These are phyloP conservation scores for Phytopythium cucurbitacearum DNA, from an alignment of 352 stramenopile genomes.

Conservation along the genomic window DNA sequence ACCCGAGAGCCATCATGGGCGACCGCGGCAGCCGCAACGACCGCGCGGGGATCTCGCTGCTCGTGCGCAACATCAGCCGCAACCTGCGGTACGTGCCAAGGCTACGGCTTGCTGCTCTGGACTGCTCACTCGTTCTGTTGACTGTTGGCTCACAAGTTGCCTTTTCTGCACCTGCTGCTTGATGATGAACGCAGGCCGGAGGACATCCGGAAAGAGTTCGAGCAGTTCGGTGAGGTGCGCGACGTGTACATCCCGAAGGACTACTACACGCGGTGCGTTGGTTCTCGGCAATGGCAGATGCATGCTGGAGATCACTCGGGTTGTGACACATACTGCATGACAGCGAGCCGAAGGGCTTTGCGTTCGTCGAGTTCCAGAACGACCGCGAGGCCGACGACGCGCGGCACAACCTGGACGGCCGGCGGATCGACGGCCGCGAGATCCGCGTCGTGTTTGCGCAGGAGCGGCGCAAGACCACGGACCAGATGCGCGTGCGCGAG, in stretches of 20 bases:
- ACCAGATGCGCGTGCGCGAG: conserved; percentile 92
- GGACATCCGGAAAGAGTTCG: conserved; percentile 91
- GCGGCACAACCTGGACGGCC: conserved; percentile 88
- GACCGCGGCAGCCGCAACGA: conserved; percentile 27
- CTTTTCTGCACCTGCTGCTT: neutral
- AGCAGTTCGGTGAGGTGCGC: conserved; percentile 91
- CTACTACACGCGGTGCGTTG: conserved; percentile 66
- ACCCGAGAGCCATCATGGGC: conserved; percentile 11
- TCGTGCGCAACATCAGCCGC: conserved; percentile 92
- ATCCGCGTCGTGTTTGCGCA: conserved; percentile 96
- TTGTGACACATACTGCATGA: neutral
- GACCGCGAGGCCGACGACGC: conserved; percentile 90
- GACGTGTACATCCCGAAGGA: conserved; percentile 96
- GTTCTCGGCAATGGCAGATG: neutral
- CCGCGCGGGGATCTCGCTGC: conserved; percentile 85
- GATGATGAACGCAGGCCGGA: conserved; percentile 46
- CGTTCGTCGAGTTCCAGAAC: conserved; percentile 94
- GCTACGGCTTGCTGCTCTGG: neutral
- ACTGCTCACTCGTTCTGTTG: neutral
- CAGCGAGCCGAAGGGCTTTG: conserved; percentile 92
- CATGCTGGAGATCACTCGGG: neutral
- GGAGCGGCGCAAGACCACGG: conserved; percentile 93
- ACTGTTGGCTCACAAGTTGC: too few relatives aligned
- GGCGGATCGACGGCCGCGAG: conserved; percentile 89
- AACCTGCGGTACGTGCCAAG: conserved; percentile 58